phyloP scores from a whole-genome alignment of 2,329 filamentous ascomycete species.

The Chaetothyriales sp. region DNA sequence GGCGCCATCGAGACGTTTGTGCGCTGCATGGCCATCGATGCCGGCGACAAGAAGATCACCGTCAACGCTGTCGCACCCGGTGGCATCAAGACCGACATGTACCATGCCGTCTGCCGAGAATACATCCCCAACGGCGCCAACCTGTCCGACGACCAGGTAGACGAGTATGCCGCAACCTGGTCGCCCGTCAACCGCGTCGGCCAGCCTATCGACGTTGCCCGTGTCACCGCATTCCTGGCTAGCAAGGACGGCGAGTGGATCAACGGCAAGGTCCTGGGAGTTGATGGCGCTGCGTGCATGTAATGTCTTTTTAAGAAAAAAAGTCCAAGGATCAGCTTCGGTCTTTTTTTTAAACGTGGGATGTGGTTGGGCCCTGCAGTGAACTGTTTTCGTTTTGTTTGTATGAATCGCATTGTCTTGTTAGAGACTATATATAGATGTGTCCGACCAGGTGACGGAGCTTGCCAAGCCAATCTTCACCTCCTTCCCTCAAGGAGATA shows the following conservation, averaged over 20 bases:
- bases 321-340: no score
- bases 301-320: constrained; percentile 1
- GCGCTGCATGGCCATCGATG: constrained; percentile 57
- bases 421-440: no score
- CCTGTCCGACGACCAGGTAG: constrained; percentile 15
- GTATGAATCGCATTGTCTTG: no score
- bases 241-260: constrained; percentile 41
- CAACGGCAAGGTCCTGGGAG: constrained; percentile 26
- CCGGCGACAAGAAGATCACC: constrained; percentile 51
- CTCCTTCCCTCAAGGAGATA: no score
- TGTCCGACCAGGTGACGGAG: no score
- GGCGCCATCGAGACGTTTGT: constrained; percentile 64
- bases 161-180: constrained; percentile 23
- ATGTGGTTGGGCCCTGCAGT: not conserved
- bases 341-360: not conserved
- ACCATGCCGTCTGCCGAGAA: constrained; percentile 31
- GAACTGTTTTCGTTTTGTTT: no score
- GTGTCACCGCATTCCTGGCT: constrained; percentile 41
- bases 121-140: constrained; percentile 28
- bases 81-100: constrained; percentile 55
- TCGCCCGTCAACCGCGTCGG: constrained; percentile 43
- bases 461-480: no score
- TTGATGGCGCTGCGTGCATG: constrained; percentile 23
- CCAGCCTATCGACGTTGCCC: constrained; percentile 43
- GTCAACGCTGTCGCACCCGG: constrained; percentile 54